Evolutionary conservation across 73 alveolate genomes (phyloP).

Genomic region (Paramecium bursaria): DNA sequence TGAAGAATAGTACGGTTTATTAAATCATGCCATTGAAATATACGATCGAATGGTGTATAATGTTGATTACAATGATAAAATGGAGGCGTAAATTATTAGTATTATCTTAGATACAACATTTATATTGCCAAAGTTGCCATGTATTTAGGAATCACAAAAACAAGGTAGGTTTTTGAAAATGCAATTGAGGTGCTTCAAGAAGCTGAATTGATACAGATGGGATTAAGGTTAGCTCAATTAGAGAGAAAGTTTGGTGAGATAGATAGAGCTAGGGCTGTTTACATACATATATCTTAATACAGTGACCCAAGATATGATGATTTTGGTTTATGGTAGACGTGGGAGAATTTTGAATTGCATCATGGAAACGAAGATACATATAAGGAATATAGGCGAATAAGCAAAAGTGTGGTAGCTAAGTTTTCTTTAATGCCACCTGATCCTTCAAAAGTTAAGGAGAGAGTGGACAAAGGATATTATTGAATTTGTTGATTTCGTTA

Average conservation of each 20-base stretch:
- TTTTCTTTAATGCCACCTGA: constrained; percentile 70
- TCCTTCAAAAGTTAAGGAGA: constrained; percentile 58
- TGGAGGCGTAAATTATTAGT: constrained; percentile 73
- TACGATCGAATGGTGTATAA: constrained; percentile 90
- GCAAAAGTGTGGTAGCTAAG: constrained; percentile 83
- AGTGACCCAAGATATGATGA: constrained; percentile 92
- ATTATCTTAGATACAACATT: constrained; percentile 68
- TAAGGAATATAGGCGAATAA: constrained; percentile 90
- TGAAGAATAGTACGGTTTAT: constrained; percentile 96
- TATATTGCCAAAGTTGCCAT: constrained; percentile 92
- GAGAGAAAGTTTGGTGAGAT: constrained; percentile 97
- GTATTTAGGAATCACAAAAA: constrained; percentile 91
- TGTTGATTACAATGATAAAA: constrained; percentile 81
- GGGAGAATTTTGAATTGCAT: constrained; percentile 96
- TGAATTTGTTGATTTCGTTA: constrained; percentile 56
- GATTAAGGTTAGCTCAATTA: constrained; percentile 92
- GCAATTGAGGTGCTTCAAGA: constrained; percentile 87
- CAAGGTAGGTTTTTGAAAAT: constrained; percentile 91
- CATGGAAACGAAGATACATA: constrained; percentile 97
- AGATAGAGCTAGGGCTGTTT: constrained; percentile 97
- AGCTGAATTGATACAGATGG: constrained; percentile 84
- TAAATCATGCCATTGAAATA: constrained; percentile 90
- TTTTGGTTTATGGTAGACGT: constrained; percentile 93
- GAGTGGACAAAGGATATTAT: constrained; percentile 64
- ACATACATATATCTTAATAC: constrained; percentile 87